A percentile compares a stretch with the other conserved stretches of the same genome.
These are phyloP conservation scores for Phytophthora megakarya DNA, from an alignment of 352 stramenopile species.

Conservation along the genomic window DNA sequence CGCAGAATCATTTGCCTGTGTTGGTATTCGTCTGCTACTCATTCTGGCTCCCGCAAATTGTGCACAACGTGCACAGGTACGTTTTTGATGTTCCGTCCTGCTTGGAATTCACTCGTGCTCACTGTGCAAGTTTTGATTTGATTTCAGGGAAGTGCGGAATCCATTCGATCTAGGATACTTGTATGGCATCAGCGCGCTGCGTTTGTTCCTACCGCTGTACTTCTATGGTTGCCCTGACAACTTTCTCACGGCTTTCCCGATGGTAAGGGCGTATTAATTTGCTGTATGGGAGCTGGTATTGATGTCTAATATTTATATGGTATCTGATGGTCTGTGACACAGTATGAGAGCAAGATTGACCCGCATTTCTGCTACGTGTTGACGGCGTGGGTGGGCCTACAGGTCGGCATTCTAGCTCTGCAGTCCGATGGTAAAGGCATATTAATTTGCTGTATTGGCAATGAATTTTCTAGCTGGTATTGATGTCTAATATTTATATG, in stretches of 20 bases:
- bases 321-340: slow-evolving; percentile 1
- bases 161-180: slow-evolving; percentile 95
- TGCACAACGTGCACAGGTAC: slow-evolving; percentile 93
- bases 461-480: no score
- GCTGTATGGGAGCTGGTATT: not conserved
- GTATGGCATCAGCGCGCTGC: slow-evolving; percentile 93
- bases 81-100: slow-evolving; percentile 2
- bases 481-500: no score
- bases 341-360: slow-evolving; percentile 80
- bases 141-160: slow-evolving; percentile 87
- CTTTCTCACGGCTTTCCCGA: slow-evolving; percentile 89
- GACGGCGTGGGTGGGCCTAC: slow-evolving; percentile 91
- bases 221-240: slow-evolving; percentile 94
- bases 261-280: slow-evolving; percentile 46
- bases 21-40: slow-evolving; percentile 96
- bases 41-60: slow-evolving; percentile 99
- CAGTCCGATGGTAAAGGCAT: no score
- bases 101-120: slow-evolving; percentile 1
- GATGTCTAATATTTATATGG: no score
- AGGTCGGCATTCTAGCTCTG: slow-evolving; percentile 91
- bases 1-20: slow-evolving; percentile 86
- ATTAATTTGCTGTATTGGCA: no score
- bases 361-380: slow-evolving; percentile 77
- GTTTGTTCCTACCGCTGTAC: slow-evolving; percentile 96
- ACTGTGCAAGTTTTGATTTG: not conserved